Percentiles rank a stretch among this genome's conserved stretches.
Evolutionary conservation across 1,139 yeast species (phyloP).

Genomic region (Blastobotrys buckinghamii): DNA sequence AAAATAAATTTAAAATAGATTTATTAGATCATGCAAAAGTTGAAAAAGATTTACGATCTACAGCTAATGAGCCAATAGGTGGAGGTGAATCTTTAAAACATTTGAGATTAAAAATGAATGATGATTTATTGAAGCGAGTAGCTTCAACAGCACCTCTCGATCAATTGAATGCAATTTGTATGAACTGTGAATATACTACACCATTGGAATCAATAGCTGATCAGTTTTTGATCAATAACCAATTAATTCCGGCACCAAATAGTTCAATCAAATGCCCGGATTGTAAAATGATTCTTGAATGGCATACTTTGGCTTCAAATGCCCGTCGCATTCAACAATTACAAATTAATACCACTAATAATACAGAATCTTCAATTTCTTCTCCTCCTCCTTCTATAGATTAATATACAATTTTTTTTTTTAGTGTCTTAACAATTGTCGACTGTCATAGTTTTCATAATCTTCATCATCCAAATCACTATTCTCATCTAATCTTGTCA

Average conservation of each 20-base stretch:
- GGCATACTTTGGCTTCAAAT: conserved; percentile 15
- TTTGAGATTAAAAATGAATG: background rate
- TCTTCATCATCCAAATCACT: conserved; percentile 20
- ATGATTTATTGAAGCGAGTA: background rate
- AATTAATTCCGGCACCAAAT: conserved; percentile 14
- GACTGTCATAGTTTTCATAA: conserved; percentile 10
- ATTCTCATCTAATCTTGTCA: conserved; percentile 32
- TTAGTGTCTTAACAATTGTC: conserved; percentile 4
- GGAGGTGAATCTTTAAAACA: conserved; percentile 15
- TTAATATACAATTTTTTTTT: conserved; percentile 1
- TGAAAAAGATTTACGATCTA: conserved; percentile 16
- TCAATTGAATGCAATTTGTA: conserved; percentile 11
- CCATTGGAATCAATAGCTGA: conserved; percentile 15
- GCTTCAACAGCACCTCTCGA: background rate
- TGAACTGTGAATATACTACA: conserved; percentile 10
- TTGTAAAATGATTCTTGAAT: conserved; percentile 11
- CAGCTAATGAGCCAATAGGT: conserved; percentile 15
- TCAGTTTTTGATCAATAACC: conserved; percentile 6
- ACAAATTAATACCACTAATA: background rate
- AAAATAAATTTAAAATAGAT: conserved; percentile 22
- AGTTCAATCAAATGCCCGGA: conserved; percentile 15
- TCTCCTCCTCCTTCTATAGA: background rate
- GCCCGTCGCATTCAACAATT: conserved; percentile 1
- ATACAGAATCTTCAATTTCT: background rate
- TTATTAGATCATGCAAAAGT: conserved; percentile 10